Conservation (phyloP, 2,329 filamentous ascomycete species). For the Botryotinia convoluta region DNA sequence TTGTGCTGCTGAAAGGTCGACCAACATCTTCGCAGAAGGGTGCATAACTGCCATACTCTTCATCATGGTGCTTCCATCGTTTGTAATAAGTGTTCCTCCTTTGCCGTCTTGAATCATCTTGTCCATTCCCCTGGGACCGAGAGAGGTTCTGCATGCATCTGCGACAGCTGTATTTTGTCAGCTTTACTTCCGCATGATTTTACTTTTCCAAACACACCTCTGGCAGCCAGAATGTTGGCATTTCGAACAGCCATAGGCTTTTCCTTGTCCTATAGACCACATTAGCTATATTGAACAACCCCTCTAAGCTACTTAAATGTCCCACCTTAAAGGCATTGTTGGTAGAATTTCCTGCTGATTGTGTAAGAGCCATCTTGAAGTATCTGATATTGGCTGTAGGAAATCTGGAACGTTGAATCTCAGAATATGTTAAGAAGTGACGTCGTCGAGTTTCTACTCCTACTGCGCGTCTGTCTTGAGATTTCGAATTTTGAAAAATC, state of each 20-base stretch:
- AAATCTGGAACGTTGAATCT: conserved; percentile 15
- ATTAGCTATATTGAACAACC: conserved; percentile 31
- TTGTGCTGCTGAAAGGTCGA: conserved; percentile 93
- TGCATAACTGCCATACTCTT: conserved; percentile 99
- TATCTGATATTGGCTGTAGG: conserved; percentile 24
- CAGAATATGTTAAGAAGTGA: conserved; percentile 18
- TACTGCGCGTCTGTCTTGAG: conserved; percentile 18
- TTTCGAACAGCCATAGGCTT: conserved; percentile 97
- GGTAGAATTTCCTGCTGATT: conserved; percentile 44
- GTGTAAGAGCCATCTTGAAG: conserved; percentile 46
- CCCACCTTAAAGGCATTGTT: conserved; percentile 62
- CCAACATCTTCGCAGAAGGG: conserved; percentile 98
- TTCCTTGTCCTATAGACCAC: conserved; percentile 67
- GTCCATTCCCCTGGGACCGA: conserved; percentile 43
- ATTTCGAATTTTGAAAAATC: conserved; percentile 19
- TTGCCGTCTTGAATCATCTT: conserved; percentile 63
- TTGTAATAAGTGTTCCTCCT: conserved; percentile 97
- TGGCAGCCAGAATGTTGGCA: conserved; percentile 93
- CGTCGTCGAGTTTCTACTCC: conserved; percentile 23
- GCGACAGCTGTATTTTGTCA: conserved; percentile 68
- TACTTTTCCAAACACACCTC: conserved; percentile 58
- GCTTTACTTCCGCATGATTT: conserved; percentile 25
- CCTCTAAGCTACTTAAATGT: conserved; percentile 29
- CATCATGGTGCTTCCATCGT: conserved; percentile 99
- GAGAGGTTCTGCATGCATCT: conserved; percentile 94